Conservation (phyloP, 1,139 yeast genomes). For the Debaryomycetaceae sp. region DNA sequence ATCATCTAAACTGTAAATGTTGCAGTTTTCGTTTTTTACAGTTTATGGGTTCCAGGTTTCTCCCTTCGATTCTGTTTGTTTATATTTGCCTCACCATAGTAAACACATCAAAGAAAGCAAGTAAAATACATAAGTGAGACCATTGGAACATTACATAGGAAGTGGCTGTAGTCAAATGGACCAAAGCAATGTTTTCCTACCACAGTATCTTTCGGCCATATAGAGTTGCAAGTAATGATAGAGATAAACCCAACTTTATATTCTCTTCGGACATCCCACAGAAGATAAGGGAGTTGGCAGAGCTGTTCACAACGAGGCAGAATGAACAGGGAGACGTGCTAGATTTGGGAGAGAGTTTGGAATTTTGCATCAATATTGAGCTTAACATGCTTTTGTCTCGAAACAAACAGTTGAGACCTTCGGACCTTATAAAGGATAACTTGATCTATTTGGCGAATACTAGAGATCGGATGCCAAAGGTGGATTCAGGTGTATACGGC, state of each 20-base stretch:
- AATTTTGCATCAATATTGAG: conserved; percentile 32
- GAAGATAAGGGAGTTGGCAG: conserved; percentile 11
- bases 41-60: background rate
- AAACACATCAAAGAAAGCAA: background rate
- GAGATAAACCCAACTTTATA: conserved; percentile 37
- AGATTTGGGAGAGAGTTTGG: conserved; percentile 6
- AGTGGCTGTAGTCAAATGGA: too few relatives aligned
- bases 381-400: conserved; percentile 33
- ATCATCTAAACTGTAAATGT: background rate
- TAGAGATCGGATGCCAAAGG: background rate
- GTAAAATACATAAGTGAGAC: too few relatives aligned
- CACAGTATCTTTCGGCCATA: background rate
- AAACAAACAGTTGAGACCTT: conserved; percentile 25
- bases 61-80: background rate
- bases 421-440: conserved; percentile 33
- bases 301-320: conserved; percentile 1
- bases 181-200: background rate
- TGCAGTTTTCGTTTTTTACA: background rate
- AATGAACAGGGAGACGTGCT: conserved; percentile 5
- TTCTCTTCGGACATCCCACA: conserved; percentile 36
- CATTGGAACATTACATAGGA: too few relatives aligned
- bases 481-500: background rate
- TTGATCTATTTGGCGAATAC: conserved; percentile 31
- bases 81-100: background rate
- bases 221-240: conserved; percentile 16